Evolutionary conservation across 441 rosid genomes (phyloP), one percentile per base, ranked within the genome.

Genomic region (Biscutella laevigata): DNA sequence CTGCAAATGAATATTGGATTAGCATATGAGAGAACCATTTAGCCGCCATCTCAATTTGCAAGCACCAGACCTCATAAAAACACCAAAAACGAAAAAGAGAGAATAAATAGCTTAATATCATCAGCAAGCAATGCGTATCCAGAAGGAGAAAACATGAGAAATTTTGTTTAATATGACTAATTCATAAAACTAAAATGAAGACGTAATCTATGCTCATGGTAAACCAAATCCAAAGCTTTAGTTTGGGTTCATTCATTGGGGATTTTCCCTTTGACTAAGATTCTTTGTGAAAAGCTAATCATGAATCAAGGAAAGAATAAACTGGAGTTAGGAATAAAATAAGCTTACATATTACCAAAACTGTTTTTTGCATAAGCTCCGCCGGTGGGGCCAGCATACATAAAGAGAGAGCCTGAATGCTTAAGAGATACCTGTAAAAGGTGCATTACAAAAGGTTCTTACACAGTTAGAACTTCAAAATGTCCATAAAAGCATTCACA

Each of bases 291-390:
- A 41, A 44, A 34, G 26, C 41, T 42, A 35, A 9, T 13, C 46
- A 57, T 25, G 7, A 12, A 49, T 21, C 29, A 25, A 26, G 40
- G 38, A 50, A 41, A 14, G 29, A 46, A 30, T 38, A n/a, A 40
- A 16, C 21, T 30, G 29, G 32, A 46, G 56, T 11, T 7, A 21
- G 26, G 10, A 48, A 20, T 6, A n/a, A 66, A n/a, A 47, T 38
- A 44, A 67, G 15, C 71, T 24, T 86, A 92, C 98, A 83, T 74
- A 60, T 92, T 92, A 33, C 96, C 96, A 62, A 75, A 92, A 79
- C 98, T 92, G 71, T 92, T 92, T 77, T 92, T 92, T 67, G 98
- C 96, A 88, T 86, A 92, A 50, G 98, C 95, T 64, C 98, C 98
- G 42, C 96, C 96, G 33, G 64, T 70, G 38, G 73, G 68, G 26